Conservation (phyloP, 2,329 filamentous ascomycete genomes). For the Calonectria honghensis region DNA sequence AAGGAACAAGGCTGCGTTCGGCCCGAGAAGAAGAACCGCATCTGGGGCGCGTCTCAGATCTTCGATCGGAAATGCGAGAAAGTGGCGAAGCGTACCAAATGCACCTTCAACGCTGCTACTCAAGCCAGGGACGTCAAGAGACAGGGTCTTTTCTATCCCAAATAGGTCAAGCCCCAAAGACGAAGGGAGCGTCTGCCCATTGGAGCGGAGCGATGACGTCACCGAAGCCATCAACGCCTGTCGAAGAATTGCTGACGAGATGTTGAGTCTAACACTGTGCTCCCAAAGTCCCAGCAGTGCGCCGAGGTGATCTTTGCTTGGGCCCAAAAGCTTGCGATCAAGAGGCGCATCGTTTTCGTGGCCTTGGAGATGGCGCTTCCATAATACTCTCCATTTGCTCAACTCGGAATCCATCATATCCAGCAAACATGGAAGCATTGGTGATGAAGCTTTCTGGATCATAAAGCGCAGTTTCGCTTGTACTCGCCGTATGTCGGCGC, state of each 20-base stretch:
- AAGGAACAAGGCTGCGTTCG: slow-evolving; percentile 43
- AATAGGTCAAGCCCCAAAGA: slow-evolving; percentile 27
- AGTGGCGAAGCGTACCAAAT: slow-evolving; percentile 37
- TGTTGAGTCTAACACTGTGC: slow-evolving; percentile 42
- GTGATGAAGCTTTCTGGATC: slow-evolving; percentile 27
- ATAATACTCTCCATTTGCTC: slow-evolving; percentile 32
- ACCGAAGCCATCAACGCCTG: slow-evolving; percentile 39
- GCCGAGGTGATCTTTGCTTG: slow-evolving; percentile 24
- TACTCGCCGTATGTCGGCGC: slow-evolving; percentile 35
- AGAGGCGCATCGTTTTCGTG: neutral
- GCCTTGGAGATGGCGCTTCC: slow-evolving; percentile 29
- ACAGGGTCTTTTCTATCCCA: slow-evolving; percentile 29
- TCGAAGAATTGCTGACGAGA: slow-evolving; percentile 42
- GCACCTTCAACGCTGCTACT: slow-evolving; percentile 33
- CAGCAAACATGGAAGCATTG: slow-evolving; percentile 36
- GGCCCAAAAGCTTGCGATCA: slow-evolving; percentile 22
- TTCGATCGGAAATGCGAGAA: slow-evolving; percentile 36
- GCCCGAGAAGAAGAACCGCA: slow-evolving; percentile 40
- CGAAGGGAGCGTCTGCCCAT: slow-evolving; percentile 12
- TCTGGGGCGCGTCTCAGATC: slow-evolving; percentile 44
- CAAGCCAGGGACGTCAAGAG: slow-evolving; percentile 31
- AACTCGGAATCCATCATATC: slow-evolving; percentile 40
- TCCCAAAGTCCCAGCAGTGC: slow-evolving; percentile 43
- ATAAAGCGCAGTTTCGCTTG: slow-evolving; percentile 32
- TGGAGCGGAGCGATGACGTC: slow-evolving; percentile 29